Conservation (phyloP, 169 alveolate species). For the Ichthyophthirius multifiliis region DNA sequence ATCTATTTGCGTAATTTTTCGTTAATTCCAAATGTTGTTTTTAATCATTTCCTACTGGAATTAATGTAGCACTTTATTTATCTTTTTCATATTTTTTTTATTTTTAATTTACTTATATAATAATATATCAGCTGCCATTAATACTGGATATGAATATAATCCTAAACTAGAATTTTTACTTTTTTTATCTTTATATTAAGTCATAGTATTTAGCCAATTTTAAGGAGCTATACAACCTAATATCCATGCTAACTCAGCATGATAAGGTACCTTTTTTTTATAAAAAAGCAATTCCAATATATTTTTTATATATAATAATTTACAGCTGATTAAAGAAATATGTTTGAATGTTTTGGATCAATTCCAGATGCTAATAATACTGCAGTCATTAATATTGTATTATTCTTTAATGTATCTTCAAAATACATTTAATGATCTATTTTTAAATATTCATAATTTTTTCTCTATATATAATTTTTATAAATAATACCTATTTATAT, state of each 20-base stretch:
- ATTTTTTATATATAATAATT: background rate
- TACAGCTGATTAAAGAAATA: slow-evolving; percentile 56
- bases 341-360: slow-evolving; percentile 45
- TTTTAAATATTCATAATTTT: background rate
- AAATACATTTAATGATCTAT: slow-evolving; percentile 14
- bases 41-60: slow-evolving; percentile 83
- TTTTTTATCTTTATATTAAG: slow-evolving; percentile 74
- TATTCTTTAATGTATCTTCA: slow-evolving; percentile 18
- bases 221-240: slow-evolving; percentile 68
- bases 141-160: slow-evolving; percentile 65
- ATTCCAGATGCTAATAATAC: slow-evolving; percentile 74
- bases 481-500: slow-evolving; percentile 15
- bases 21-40: slow-evolving; percentile 76
- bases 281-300: background rate
- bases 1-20: slow-evolving; percentile 55
- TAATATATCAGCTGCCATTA: slow-evolving; percentile 81
- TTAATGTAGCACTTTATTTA: slow-evolving; percentile 47
- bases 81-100: too few relatives aligned
- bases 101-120: slow-evolving; percentile 37
- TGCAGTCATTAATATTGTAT: slow-evolving; percentile 63
- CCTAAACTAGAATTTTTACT: slow-evolving; percentile 49
- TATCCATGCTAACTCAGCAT: slow-evolving; percentile 74
- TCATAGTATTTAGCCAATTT: slow-evolving; percentile 80
- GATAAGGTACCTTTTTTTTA: slow-evolving; percentile 60
- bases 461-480: too few relatives aligned